These are phyloP conservation scores for Cordyceps tenuipes DNA, from an alignment of 2,329 filamentous ascomycete genomes.

Conservation along the genomic window DNA sequence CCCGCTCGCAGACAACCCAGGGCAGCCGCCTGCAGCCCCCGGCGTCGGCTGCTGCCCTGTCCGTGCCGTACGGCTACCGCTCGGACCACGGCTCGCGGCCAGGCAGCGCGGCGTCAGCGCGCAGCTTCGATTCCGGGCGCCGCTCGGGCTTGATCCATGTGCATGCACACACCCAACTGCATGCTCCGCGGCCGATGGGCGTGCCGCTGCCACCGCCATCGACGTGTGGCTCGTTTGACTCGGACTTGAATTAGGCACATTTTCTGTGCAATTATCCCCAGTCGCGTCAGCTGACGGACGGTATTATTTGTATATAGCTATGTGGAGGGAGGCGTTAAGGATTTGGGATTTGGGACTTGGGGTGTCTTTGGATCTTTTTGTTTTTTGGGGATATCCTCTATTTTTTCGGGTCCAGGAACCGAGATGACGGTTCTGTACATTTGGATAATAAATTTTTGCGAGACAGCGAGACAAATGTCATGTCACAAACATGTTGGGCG, in stretches of 20 bases:
- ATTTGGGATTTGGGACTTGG: background rate
- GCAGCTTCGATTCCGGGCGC: slow-evolving; percentile 5
- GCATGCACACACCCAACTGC: slow-evolving; percentile 9
- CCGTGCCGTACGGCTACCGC: slow-evolving; percentile 2
- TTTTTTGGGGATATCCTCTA: background rate
- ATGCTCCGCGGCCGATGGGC: slow-evolving; percentile 8
- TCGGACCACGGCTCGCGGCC: slow-evolving; percentile 3
- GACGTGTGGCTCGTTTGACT: slow-evolving; percentile 8
- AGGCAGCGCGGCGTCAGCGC: background rate
- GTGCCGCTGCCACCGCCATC: slow-evolving; percentile 5
- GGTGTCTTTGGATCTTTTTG: background rate
- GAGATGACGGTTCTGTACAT: background rate
- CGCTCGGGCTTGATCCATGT: slow-evolving; percentile 7
- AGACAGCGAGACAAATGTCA: no score
- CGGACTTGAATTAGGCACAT: background rate
- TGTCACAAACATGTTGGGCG: no score
- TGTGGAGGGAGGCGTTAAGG: background rate
- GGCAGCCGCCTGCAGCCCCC: background rate
- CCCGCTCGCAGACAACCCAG: background rate
- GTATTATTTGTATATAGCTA: background rate
- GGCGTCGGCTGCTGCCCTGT: background rate
- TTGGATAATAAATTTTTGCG: background rate
- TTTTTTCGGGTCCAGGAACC: background rate
- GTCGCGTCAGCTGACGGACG: no score
- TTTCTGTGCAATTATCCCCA: no score